Evolutionary conservation across 129 eudicot species (phyloP), one percentile per base, ranked within the genome.

Genomic region (Saussurea involucrata): DNA sequence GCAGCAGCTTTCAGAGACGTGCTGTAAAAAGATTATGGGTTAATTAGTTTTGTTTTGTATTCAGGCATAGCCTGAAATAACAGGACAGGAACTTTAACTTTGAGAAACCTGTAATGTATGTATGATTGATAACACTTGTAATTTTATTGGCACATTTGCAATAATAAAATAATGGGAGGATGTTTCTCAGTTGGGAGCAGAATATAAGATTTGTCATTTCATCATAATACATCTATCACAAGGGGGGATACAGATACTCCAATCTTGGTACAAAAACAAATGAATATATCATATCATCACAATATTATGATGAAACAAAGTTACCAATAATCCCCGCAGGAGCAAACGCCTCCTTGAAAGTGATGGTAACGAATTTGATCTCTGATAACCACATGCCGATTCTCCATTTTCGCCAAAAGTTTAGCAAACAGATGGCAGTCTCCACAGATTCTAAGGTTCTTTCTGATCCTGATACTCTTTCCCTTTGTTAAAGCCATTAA

Each of bases 361-460:
- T 90, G 96, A 82, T 90, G 92, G 84, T 90, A 87, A 17, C 92
- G 90, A 60, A 88, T 86, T 27, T 85, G 90, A 78, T 88, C 92
- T 70, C 96, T 77, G 49, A 87, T 88, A 44, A 87, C 89, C 63
- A 90, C 80, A 55, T 63, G 70, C 17, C 92, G 73, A 70, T 80
- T 68, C 80, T 90, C 96, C 83, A 82, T 73, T 71, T 83, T 85
- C 1, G 90, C 82, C 86, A 90, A 80, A 20, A 87, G 84, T 49
- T 90, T 90, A 34, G 96, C 88, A 80, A 90, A 90, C 15, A 82
- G 77, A 77, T 87, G 96, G 49, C 92, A 90, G 74, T 90, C 96
- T 4, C 92, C 90, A 53, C 96, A 90, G 8, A 90, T 87, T 72
- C 92, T 87, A 29, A 90, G 88, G 75, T 90, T 90, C 79, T 90